Base-by-base conservation (phyloP, 2,329 filamentous ascomycete species). In the Davidsoniella virescens region DNA sequence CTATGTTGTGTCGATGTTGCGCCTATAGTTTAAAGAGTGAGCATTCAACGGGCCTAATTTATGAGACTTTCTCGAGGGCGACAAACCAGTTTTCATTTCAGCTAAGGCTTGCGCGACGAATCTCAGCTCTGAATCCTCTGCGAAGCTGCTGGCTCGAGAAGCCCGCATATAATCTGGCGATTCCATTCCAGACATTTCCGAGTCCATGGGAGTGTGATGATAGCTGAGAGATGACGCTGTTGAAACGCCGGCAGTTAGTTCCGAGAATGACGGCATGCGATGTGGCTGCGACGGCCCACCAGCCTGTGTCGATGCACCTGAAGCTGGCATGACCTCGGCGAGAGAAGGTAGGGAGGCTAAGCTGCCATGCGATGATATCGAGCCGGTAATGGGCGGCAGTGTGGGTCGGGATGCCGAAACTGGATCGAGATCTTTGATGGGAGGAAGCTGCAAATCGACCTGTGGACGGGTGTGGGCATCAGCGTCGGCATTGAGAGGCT, bases 31-130 rank as follows among this genome's bases (percentile, higher is more conserved):
- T 14, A 44, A 17, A 16, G 4, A 9, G 29, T 33, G 10, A 33
- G 29, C 29, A 33, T 33, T 33, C 12, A 9, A 33, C 26, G 9
- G 12, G 29, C 29, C 29, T 33, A 9, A 33, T 9, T 12, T 9
- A 9, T 12, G 29, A 33, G 29, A 33, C 29, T 33, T 6, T 2
- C 29, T 33, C 7, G 5, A 33, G 8, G 4, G 39, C n/a, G 4
- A 48, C 20, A 39, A 46, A 54, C 52, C 52, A 18, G 52, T 50
- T 44, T 54, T 54, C 37, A 54, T 44, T 49, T 54, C 52, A 8
- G 52, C 52, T 41, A 54, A 23, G 14, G 52, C 52, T 41, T 54
- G 49, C 5, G 52, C 52, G 36, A 54, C 52, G 14, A 54, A 39
- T 36, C 50, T 50, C 38, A 54, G 26, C n/a, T 51, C 50, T 16